Conservation (phyloP, 345 rosid genomes). For the rapeseed (Brassica napus) region Da-Ae NC_063436.1:14198501-14199000, state of each 20-base stretch:
- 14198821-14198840: slow-evolving; percentile 60
- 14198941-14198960: slow-evolving; percentile 94
- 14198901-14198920: slow-evolving; percentile 17
- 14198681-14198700: slow-evolving; percentile 85
- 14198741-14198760: slow-evolving; percentile 87
- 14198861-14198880: neutral
- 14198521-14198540: slow-evolving; percentile 96
- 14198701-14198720: slow-evolving; percentile 81
- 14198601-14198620: slow-evolving; percentile 44
- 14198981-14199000: slow-evolving; percentile 77
- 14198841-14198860: neutral
- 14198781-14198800: slow-evolving; percentile 85
- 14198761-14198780: slow-evolving; percentile 75
- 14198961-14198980: slow-evolving; percentile 88
- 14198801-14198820: slow-evolving; percentile 93
- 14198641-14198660: slow-evolving; percentile 63
- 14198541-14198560: slow-evolving; percentile 86
- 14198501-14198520: slow-evolving; percentile 91
- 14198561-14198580: slow-evolving; percentile 92
- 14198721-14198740: slow-evolving; percentile 86
- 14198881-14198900: slow-evolving; percentile 12
- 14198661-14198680: slow-evolving; percentile 68
- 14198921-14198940: slow-evolving; percentile 36
- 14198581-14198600: slow-evolving; percentile 62
- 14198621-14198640: slow-evolving; percentile 53